Evolutionary conservation across 2,329 filamentous ascomycete genomes (phyloP).

Genomic region (Periglandula ipomoeae): DNA sequence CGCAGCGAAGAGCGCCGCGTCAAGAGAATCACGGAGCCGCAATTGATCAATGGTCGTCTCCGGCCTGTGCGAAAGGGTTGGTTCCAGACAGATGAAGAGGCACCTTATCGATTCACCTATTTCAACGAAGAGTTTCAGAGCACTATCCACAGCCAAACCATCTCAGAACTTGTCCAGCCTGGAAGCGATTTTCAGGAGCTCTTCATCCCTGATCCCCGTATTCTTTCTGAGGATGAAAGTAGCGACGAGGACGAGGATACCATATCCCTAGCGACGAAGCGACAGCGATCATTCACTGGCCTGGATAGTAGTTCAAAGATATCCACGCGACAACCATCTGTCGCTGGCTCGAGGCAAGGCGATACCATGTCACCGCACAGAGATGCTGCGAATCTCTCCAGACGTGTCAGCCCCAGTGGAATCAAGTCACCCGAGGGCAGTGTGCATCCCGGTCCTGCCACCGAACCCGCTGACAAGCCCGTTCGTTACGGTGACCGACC

Average conservation of each 20-base stretch:
- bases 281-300: conserved; percentile 14
- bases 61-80: conserved; percentile 72
- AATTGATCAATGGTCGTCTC: conserved; percentile 82
- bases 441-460: conserved; percentile 7
- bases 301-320: conserved; percentile 32
- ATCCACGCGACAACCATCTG: conserved; percentile 37
- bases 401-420: conserved; percentile 37
- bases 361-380: conserved; percentile 21
- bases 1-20: conserved; percentile 72
- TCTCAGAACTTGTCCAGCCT: conserved; percentile 83
- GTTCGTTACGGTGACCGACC: conserved; percentile 70
- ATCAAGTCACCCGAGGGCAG: conserved; percentile 27
- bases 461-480: conserved; percentile 28
- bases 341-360: conserved; percentile 23
- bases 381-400: conserved; percentile 28
- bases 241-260: conserved; percentile 45
- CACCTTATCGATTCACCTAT: conserved; percentile 92
- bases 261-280: conserved; percentile 15
- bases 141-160: conserved; percentile 92
- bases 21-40: conserved; percentile 88
- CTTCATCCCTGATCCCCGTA: conserved; percentile 78
- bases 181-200: conserved; percentile 78
- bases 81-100: conserved; percentile 82
- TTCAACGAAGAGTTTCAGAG: conserved; percentile 97
- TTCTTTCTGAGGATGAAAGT: conserved; percentile 64